Base-by-base conservation (phyloP, 2,329 filamentous ascomycete genomes). In the Talaromyces islandicus region DNA sequence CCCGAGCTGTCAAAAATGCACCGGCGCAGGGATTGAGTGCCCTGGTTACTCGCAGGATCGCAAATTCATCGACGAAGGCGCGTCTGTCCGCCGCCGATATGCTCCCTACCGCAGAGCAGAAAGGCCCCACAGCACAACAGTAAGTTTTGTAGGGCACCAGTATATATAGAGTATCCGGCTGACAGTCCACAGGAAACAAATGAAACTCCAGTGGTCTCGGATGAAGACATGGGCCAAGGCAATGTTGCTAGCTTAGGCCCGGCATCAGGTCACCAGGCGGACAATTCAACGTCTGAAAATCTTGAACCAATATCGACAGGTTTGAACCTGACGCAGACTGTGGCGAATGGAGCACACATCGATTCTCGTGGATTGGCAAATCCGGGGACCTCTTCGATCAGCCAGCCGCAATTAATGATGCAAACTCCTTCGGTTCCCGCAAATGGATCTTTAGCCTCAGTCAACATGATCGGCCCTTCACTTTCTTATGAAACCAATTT, bases 51-150 rank as follows among this genome's bases (percentile, higher is more conserved):
- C 75, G 21, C 73, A 75, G 57, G 76, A 70, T 24, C 74, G 75
- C 59, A 77, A 77, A 50, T 77, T 77, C 59, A 75, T 77, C 53
- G 75, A 77, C 56, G 74, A 77, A 59, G 74, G 75, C 6, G 71
- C 73, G 24, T 73, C 74, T 19, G 73, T 77, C 25, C 70, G 75
- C 54, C 71, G 71, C 17, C 68, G 73, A 32, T 75, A 73, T 68
- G 73, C 73, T 57, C 73, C 73, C 21, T 75, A 75, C 63, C 69
- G 70, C 41, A 69, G 72, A n/a, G 43, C 35, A 25, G 57, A 27
- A 24, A 29, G 32, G 38, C 30, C 58, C 27, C 12, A 11, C 17
- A 48, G 38, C 46, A 10, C 54, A n/a, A 19, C 54, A 10, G 54
- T 46, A 14, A 48, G 54, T 52, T 11, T 52, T 17, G 14, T n/a